Base-by-base conservation (phyloP, 2,329 filamentous ascomycete genomes). In the Westerdykella sp. region DNA sequence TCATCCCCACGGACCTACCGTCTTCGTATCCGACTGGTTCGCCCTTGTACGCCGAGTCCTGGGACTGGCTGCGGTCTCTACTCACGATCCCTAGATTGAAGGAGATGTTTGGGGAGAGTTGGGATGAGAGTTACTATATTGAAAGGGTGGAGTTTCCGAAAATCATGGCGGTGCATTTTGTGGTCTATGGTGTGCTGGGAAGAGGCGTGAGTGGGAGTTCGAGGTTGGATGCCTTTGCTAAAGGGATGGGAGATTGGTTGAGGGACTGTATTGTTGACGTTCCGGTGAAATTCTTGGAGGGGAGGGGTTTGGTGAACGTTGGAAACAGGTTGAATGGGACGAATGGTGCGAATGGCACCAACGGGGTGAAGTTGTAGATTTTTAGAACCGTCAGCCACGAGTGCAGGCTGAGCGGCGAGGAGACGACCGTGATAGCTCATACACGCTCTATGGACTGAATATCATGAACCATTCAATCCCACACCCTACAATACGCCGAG, bases 231-330 rank as follows among this genome's bases (percentile, higher is more conserved):
- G 61, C 62, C 10, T 61, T 78, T 48, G 76, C 72, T 1, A 79
- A 79, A 52, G 73, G 74, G 0, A 75, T 77, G 51, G 72, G 67
- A 12, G 75, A 78, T 60, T 78, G 72, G 56, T 51, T 77, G 28
- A 54, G 73, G 18, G 72, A 71, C 45, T 63, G 62, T 37, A 53
- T 67, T n/a, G 64, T 73, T 32, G 62, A 70, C 32, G 60, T 72
- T 36, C 71, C 70, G 1, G 51, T 57, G 36, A 53, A 42, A 46
- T 47, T 64, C 25, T 38, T 63, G 13, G 55, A 59, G 36, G 58
- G 53, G 16, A 43, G 37, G n/a, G 45, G 31, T 25, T 4, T 25
- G 39, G 42, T 25, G 9, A 42, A 21, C 18, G 18, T 21, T 3
- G 18, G 18, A 21, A 21, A 21, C 6, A 6, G 18, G 18, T 4